Evolutionary conservation across 192 early-diverging fungal species (phyloP), one percentile per base, ranked within the genome.

Genomic region (Rhizoclosmatium globosum): DNA sequence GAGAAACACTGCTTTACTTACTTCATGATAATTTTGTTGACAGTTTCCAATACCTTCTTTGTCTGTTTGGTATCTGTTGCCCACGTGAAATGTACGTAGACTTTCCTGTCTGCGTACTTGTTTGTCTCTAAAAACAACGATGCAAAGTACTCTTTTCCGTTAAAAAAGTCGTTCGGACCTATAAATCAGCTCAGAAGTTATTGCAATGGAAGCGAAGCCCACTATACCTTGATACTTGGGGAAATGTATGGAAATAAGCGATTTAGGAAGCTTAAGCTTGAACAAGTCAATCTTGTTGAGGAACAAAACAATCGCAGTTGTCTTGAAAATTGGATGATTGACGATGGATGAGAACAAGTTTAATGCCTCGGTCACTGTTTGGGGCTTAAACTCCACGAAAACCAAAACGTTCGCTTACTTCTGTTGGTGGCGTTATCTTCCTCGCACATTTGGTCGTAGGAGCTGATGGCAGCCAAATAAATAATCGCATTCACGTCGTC

Each of bases 251-350:
- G 82, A 83, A 41, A 91, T 84, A 47, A 82, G 47, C 19, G 84
- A 79, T 13, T 65, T 64, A 2, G 68, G 67, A 17, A 91, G 75
- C 62, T 91, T 91, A 31, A 81, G 76, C 58, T 89, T 86, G 61
- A 91, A 84, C 42, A 91, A 79, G 64, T 91, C 90, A 46, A 92
- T 92, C 76, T 91, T 91, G 77, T 91, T 91, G 53, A 91, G 59
- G 80, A 91, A 91, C 38, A 91, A 58, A n/a, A 92, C 92, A 64
- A 92, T 87, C 17, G 85, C 82, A 1, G 88, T 92, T 38, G 82
- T 50, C 15, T 58, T 57, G 70, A 83, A 81, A 38, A 91, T n/a
- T 11, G 87, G 74, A 46, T 83, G 79, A 50, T 83, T 83, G 71
- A 57, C 62, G 38, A 83, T 83, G 17, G 70, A 67, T 13, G 50